Evolutionary conservation across 2,329 filamentous ascomycete genomes (phyloP), one percentile per base, ranked within the genome.

Genomic region (Colletotrichum filicis): DNA sequence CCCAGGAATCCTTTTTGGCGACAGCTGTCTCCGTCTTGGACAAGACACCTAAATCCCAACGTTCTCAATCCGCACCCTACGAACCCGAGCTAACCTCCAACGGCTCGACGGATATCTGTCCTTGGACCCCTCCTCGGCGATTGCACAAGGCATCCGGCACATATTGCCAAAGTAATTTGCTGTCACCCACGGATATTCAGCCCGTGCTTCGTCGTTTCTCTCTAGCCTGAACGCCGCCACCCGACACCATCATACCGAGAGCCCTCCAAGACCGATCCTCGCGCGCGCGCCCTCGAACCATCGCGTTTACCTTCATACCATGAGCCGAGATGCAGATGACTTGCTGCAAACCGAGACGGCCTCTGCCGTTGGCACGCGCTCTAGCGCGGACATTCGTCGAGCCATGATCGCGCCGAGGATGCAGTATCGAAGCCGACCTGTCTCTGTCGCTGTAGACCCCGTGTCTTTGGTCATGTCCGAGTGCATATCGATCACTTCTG

Each of bases 401-500:
- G 67, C 71, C 24, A 53, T 59, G 12, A 68, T 75, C 11, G 64
- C 73, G 19, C 86, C 82, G 74, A 83, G 88, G 75, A 89, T 90
- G 85, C 87, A 89, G 76, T 91, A 91, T 78, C 85, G 89, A 78
- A 90, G 87, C 78, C 87, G 89, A 22, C 89, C 89, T 7, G 88
- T 95, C 37, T 91, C 94, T 42, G 94, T 98, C 75, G 94, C 95
- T 56, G 93, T 98, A 76, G 94, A 98, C 79, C 95, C 95, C 1
- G 92, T 98, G 70, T 95, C 95, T 61, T 87, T 99, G 78, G 95
- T 99, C 76, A 98, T 97, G 75, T 98, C 96, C 83, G 97, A 99
- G 92, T 99, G 97, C 83, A 98, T 98, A 81, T 96, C 95, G 58
- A 96, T 99, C 85, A 98, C 97, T 16, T 98, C 96, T 75, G 95